Evolutionary conservation across 2,329 filamentous ascomycete genomes (phyloP).

Genomic region (Fusarium compactum): DNA sequence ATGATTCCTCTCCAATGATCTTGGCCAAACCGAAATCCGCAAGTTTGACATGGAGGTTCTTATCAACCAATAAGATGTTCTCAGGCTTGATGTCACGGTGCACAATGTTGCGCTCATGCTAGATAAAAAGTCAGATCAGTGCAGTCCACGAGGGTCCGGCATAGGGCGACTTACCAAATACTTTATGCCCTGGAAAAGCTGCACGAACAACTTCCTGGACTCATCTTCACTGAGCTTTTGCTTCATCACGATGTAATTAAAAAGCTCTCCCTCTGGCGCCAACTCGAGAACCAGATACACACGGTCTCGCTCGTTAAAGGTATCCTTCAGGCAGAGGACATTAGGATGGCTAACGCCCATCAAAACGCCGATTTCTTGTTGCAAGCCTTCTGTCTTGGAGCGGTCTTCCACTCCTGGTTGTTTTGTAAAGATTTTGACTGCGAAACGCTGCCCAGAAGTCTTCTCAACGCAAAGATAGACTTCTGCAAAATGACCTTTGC

Average conservation of each 20-base stretch:
- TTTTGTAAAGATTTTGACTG: slow-evolving; percentile 95
- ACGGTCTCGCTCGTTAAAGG: slow-evolving; percentile 89
- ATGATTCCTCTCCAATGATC: slow-evolving; percentile 98
- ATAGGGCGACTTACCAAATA: slow-evolving; percentile 78
- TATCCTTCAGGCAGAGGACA: slow-evolving; percentile 92
- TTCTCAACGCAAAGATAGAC: slow-evolving; percentile 94
- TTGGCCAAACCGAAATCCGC: slow-evolving; percentile 98
- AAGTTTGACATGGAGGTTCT: slow-evolving; percentile 86
- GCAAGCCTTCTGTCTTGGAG: slow-evolving; percentile 85
- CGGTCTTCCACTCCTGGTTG: slow-evolving; percentile 83
- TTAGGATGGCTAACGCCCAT: slow-evolving; percentile 98
- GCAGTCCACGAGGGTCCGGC: not conserved
- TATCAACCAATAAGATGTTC: slow-evolving; percentile 91
- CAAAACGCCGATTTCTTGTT: slow-evolving; percentile 95
- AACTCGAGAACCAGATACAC: slow-evolving; percentile 94
- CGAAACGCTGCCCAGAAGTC: slow-evolving; percentile 81
- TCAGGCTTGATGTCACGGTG: slow-evolving; percentile 98
- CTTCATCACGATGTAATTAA: slow-evolving; percentile 94
- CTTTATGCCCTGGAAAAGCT: slow-evolving; percentile 93
- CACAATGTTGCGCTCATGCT: slow-evolving; percentile 98
- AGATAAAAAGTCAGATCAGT: slow-evolving; percentile 11
- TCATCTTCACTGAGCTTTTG: slow-evolving; percentile 88
- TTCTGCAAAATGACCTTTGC: slow-evolving; percentile 94
- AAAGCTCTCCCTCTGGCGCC: slow-evolving; percentile 91
- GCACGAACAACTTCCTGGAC: slow-evolving; percentile 86